Evolutionary conservation across 2,329 filamentous ascomycete species (phyloP).

Genomic region (Aspergillus novofumigatus): DNA sequence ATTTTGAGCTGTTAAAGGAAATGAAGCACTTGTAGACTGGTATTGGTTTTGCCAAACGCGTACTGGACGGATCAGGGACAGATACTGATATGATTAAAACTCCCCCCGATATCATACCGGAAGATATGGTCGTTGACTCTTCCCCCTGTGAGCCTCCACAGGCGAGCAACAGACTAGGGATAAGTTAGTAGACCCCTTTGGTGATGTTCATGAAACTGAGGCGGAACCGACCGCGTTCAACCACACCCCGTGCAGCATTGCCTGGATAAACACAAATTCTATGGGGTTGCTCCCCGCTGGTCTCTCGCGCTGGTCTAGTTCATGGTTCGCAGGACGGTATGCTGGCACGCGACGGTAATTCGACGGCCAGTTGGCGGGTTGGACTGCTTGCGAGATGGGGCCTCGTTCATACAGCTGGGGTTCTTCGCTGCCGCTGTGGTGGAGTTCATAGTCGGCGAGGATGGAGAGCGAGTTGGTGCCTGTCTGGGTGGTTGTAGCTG

Average conservation of each 20-base stretch:
- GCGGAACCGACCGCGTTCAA: constrained; percentile 33
- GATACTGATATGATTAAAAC: constrained; percentile 1
- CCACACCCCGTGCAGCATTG: constrained; percentile 49
- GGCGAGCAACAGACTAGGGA: constrained; percentile 30
- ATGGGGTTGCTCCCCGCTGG: constrained; percentile 41
- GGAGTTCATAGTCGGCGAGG: constrained; percentile 26
- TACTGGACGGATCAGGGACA: not conserved
- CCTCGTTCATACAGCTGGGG: not conserved
- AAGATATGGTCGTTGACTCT: constrained; percentile 48
- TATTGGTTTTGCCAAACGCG: no score
- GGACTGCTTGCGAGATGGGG: not conserved
- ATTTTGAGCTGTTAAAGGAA: no score
- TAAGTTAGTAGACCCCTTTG: not conserved
- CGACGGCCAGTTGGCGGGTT: constrained; percentile 43
- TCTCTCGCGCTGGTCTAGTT: constrained; percentile 41
- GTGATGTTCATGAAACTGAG: not conserved
- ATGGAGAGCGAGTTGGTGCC: constrained; percentile 15
- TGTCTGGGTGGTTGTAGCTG: constrained; percentile 11
- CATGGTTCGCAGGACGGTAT: constrained; percentile 44
- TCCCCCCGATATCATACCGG: constrained; percentile 54
- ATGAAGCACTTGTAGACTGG: no score
- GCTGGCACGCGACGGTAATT: constrained; percentile 46
- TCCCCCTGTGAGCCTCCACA: constrained; percentile 51
- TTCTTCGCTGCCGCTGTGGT: constrained; percentile 16
- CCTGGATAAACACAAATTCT: constrained; percentile 46